A percentile compares a stretch with the other conserved stretches of the same genome.
Conservation (phyloP, 345 rosid species). For the Syzygium oleosum region DNA sequence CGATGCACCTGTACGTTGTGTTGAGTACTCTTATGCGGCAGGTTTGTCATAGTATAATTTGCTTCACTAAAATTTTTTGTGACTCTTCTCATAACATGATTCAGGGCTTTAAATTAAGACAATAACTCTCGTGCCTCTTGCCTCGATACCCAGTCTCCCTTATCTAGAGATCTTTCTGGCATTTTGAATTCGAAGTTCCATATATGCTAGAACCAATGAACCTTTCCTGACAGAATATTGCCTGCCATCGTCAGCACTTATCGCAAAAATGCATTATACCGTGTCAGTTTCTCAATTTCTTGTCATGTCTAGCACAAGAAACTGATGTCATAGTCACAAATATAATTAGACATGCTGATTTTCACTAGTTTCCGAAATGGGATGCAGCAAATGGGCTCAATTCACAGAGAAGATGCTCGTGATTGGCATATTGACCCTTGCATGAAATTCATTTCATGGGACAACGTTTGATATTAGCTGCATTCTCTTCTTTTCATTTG, state of each 20-base stretch:
- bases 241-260: background rate
- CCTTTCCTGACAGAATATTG: background rate
- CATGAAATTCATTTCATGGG: background rate
- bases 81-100: background rate
- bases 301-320: background rate
- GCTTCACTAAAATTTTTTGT: background rate
- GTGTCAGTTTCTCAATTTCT: background rate
- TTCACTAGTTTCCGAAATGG: background rate
- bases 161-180: background rate
- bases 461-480: background rate
- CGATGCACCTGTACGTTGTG: slow-evolving; percentile 83
- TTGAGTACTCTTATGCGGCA: slow-evolving; percentile 93
- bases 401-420: background rate
- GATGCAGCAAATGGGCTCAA: background rate
- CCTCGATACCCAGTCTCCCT: background rate
- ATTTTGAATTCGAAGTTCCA: background rate
- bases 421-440: background rate
- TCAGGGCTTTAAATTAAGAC: background rate
- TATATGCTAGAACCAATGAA: background rate
- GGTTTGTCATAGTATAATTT: slow-evolving; percentile 30
- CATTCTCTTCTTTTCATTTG: background rate
- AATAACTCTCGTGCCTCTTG: background rate
- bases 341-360: background rate
- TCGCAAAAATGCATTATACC: background rate
- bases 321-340: background rate